These are phyloP conservation scores for Cryptococcus neoformans DNA, from an alignment of 1,284 basidiomycete genomes.

Conservation along the genomic window DNA sequence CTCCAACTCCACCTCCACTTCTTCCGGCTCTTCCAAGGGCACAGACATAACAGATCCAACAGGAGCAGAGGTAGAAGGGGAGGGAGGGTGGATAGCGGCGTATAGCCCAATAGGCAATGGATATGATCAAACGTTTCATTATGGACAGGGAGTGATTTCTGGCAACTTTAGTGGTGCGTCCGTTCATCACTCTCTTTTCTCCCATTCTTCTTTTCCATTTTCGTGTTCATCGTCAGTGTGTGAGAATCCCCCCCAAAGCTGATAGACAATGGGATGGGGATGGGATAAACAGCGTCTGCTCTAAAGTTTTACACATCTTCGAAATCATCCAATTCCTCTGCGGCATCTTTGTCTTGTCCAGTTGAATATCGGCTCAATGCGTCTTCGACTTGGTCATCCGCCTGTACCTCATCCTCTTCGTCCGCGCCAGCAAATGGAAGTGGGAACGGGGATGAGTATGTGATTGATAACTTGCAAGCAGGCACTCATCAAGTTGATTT, in stretches of 20 bases:
- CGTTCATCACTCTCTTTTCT: no score
- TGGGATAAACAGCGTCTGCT: neutral
- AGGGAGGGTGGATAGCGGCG: slow-evolving; percentile 20
- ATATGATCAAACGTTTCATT: slow-evolving; percentile 34
- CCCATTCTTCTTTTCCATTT: no score
- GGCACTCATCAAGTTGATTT: slow-evolving; percentile 24
- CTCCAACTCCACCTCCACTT: neutral
- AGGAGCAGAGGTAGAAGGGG: neutral
- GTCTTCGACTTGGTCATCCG: slow-evolving; percentile 8
- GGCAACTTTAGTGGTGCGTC: no score
- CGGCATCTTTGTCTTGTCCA: slow-evolving; percentile 3
- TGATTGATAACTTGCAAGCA: slow-evolving; percentile 10
- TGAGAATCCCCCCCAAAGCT: neutral
- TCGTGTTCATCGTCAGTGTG: neutral
- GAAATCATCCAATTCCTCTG: slow-evolving; percentile 1
- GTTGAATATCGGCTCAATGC: slow-evolving; percentile 24
- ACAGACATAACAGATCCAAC: neutral
- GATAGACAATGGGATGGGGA: neutral
- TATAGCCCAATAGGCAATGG: slow-evolving; percentile 25
- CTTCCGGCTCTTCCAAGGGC: neutral
- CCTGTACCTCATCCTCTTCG: slow-evolving; percentile 5
- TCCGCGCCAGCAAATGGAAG: no score
- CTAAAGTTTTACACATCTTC: neutral
- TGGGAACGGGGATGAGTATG: neutral
- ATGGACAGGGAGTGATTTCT: neutral